These are phyloP conservation scores for Cunninghamia lanceolata DNA, from an alignment of 75 land plant genomes.

Conservation along the genomic window DNA sequence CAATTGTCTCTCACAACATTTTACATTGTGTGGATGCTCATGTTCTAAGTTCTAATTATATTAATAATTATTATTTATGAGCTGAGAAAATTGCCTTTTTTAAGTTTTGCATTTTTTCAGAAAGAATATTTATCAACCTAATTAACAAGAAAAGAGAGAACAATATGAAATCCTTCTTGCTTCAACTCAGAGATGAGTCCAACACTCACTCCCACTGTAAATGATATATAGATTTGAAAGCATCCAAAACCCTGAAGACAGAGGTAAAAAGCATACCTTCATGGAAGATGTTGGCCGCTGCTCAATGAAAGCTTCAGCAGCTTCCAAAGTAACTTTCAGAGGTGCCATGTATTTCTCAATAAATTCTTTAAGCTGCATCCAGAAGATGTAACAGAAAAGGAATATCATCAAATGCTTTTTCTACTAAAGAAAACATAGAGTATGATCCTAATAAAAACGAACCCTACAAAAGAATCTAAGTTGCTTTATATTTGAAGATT, in stretches of 20 bases:
- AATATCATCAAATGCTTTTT: background rate
- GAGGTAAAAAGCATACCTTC: conserved; percentile 18
- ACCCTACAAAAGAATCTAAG: background rate
- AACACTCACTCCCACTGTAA: background rate
- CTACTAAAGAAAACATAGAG: background rate
- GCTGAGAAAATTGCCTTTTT: background rate
- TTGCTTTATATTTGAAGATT: background rate
- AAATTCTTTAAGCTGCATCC: conserved; percentile 29
- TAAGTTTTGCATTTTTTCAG: background rate
- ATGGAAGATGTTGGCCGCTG: conserved; percentile 43
- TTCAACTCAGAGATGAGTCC: background rate
- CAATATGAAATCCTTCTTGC: background rate
- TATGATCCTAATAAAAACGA: background rate
- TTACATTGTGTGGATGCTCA: background rate
- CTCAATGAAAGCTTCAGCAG: conserved; percentile 37
- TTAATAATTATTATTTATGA: background rate
- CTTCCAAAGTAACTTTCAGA: conserved; percentile 31
- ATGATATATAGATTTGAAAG: background rate
- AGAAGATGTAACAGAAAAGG: conserved; percentile 2
- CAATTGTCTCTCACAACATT: background rate
- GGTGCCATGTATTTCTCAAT: conserved; percentile 45
- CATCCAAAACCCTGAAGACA: background rate
- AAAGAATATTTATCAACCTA: background rate
- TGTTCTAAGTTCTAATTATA: background rate
- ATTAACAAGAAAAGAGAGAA: conserved; percentile 2